Base-by-base conservation (phyloP, 495 filamentous ascomycete genomes). In the Hypoxylon crocopeplum region DNA sequence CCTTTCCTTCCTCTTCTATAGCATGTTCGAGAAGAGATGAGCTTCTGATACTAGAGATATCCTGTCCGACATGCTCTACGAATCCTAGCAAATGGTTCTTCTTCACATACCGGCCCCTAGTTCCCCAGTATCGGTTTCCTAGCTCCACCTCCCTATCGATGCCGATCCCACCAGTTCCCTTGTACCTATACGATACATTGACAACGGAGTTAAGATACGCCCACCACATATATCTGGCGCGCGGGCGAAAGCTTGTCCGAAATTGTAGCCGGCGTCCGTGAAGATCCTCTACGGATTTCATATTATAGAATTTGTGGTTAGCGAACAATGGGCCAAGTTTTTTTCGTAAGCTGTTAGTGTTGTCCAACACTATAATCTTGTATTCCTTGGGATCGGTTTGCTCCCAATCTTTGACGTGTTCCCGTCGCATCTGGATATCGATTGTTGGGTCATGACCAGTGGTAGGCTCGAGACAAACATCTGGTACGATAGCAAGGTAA, bases 151-250 rank as follows among this genome's bases (percentile, higher is more conserved):
- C 30, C 25, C 13, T 48, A 15, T 34, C 16, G 4, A 36, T 36
- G 8, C 45, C 29, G 3, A 34, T 13, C 3, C 12, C 12, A 3
- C 5, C n/a, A 2, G 5, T 34, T 12, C 4, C 8, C 16, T 33
- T 33, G 16, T 33, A 17, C 15, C 42, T 10, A 13, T 33, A 47
- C 7, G 42, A 47, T 33, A 47, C 10, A 32, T 47, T 47, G 2
- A 33, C 27, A 12, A 47, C 16, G 11, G 42, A 47, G 21, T 47
- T 47, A 8, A 47, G 21, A 21, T 47, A 47, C 7, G 45, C 30
- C 49, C 49, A 42, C 49, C 49, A 52, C 38, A 52, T 42, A 34
- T 45, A 54, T 1, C 50, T 10, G 13, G 39, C 30, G 7, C 39
- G 29, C 19, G 40, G 50, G 8, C 50, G 21, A 19, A 37, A 38